Evolutionary conservation across 2,329 filamentous ascomycete genomes (phyloP), one percentile per base, ranked within the genome.

Genomic region (Thelonectria rubi): DNA sequence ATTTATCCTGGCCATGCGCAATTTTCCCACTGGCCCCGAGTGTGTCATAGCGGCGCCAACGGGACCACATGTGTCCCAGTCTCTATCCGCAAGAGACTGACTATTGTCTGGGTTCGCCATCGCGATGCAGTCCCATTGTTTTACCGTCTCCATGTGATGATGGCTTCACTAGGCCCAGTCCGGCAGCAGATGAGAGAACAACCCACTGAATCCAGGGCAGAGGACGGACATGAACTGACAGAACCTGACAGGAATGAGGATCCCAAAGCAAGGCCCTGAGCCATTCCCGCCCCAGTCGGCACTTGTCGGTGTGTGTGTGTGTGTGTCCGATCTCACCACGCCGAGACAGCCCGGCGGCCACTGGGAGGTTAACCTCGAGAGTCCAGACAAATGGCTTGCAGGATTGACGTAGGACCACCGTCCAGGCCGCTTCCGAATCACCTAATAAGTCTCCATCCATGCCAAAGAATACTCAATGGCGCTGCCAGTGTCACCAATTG

Each of bases 31-130:
- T 55, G 47, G 46, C 15, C 37, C 46, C 54, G 51, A 12, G 52
- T 68, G 55, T 66, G 60, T 66, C 64, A 65, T 67, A 61, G 49
- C 56, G 55, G 65, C 58, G 26, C 32, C 40, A 55, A 62, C 40
- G 48, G 40, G 56, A 21, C 42, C 32, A 43, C 62, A 30, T 30
- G n/a, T 30, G 47, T 43, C 49, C 34, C 55, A 58, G 51, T 37
- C 37, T 37, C 34, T 15, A 14, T 37, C 34, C 15, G 34, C 34
- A 14, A 37, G 34, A 37, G 34, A 37, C 34, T 15, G 12, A 37
- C 26, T 30, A 30, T 30, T 30, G 55, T 50, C 48, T 45, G 39
- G 50, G 39, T 45, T 50, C 15, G 52, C 30, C 21, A 54, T 51
- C 55, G 20, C 53, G 49, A 46, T 48, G 55, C 21, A 55, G 43